Base-by-base conservation (phyloP, 352 stramenopile species). In the Pilasporangium apinafurcum region DNA sequence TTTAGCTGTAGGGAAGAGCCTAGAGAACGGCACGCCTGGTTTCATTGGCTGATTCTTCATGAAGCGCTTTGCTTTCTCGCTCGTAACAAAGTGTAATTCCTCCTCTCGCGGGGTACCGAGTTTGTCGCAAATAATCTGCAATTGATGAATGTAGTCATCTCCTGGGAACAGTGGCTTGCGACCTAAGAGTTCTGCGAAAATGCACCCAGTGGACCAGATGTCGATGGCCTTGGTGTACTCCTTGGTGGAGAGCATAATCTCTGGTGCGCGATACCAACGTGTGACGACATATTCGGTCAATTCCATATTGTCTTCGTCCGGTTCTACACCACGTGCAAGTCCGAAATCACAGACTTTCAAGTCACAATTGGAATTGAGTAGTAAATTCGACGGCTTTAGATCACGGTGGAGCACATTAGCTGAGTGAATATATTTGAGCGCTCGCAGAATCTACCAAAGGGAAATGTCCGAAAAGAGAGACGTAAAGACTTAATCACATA, bases 111-210 rank as follows among this genome's bases (percentile, higher is more conserved):
- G 84, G 31, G 82, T 95, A 27, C 89, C 89, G 27, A 97, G 72
- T 45, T 95, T 92, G 45, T 96, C 83, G 51, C 79, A 93, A 44
- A 97, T 97, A 57, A 98, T 92, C 66, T 96, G 83, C 35, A 99
- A 91, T 68, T 99, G 96, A 65, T 99, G 91, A 65, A 99, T 98
- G 66, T 99, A 99, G 65, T 99, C 96, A 43, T 99, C 92, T 1
- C 90, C 90, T 5, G 86, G 90, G 34, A 97, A 97, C n/a, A 97
- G 69, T 33, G 86, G 85, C 36, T 94, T 95, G 32, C 84, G 70
- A 9, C 78, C 81, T 1, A 97, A 66, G 25, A 97, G 53, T 56
- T 97, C 90, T n/a, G 85, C 88, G 37, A 98, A 95, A 56, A 97
- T 98, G 65, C 92, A 97, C 5, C 92, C 92, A 3, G 75, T 87